Evolutionary conservation across 331 rosid genomes (phyloP).

Genomic region (Cydonia oblonga): DNA sequence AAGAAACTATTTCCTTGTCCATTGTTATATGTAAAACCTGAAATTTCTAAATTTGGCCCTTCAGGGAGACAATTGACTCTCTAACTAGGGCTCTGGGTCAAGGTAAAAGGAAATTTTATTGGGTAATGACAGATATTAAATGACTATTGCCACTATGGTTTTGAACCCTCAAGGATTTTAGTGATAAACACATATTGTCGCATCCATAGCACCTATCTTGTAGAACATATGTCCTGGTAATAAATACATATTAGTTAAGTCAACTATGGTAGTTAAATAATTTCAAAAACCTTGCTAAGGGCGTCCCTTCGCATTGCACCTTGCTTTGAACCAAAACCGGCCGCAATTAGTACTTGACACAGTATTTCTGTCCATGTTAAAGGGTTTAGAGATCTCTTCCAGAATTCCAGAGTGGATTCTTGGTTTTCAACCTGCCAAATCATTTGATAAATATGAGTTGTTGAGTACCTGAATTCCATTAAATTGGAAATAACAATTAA

Average conservation of each 20-base stretch:
- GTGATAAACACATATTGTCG: neutral
- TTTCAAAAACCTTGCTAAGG: slow-evolving; percentile 57
- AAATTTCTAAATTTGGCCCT: neutral
- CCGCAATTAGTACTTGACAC: slow-evolving; percentile 81
- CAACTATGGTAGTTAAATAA: neutral
- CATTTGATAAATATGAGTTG: slow-evolving; percentile 16
- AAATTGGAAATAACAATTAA: neutral
- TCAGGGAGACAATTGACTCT: neutral
- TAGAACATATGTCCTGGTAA: neutral
- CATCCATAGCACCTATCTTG: neutral
- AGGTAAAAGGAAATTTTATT: neutral
- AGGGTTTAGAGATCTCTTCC: slow-evolving; percentile 77
- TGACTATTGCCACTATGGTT: neutral
- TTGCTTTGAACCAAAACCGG: slow-evolving; percentile 89
- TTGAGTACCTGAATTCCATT: neutral
- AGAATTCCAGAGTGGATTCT: slow-evolving; percentile 45
- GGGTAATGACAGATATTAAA: neutral
- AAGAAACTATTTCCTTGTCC: neutral
- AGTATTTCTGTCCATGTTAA: slow-evolving; percentile 90
- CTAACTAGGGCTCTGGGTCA: neutral
- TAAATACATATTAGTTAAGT: neutral
- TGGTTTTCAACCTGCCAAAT: slow-evolving; percentile 65
- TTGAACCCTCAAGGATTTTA: neutral
- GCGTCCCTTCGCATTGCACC: slow-evolving; percentile 48
- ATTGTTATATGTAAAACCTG: neutral